Conservation (phyloP, 495 filamentous ascomycete species). For the Cercophora scortea region DNA sequence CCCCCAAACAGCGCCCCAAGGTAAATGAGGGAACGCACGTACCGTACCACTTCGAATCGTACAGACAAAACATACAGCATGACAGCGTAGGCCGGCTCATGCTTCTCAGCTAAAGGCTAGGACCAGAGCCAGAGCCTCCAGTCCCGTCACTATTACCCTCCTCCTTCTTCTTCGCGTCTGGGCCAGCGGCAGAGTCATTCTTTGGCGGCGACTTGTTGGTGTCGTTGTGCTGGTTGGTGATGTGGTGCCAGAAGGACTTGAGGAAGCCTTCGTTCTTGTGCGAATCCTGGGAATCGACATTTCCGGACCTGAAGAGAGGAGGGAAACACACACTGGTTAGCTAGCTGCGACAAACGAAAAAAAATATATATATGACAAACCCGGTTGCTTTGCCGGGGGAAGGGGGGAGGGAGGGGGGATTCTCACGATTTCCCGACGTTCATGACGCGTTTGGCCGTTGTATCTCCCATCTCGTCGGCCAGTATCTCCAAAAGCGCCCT, state of each 20-base stretch:
- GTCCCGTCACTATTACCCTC: constrained; percentile 49
- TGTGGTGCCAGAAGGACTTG: constrained; percentile 79
- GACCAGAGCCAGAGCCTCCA: constrained; percentile 31
- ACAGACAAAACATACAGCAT: too few relatives aligned
- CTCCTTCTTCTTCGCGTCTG: constrained; percentile 19
- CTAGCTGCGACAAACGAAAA: neutral
- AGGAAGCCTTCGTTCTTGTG: constrained; percentile 77
- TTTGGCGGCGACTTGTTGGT: too few relatives aligned
- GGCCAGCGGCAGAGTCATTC: too few relatives aligned
- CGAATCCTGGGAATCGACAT: constrained; percentile 18
- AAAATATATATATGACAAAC: neutral
- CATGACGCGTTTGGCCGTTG: constrained; percentile 88
- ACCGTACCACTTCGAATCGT: too few relatives aligned
- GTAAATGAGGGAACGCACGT: too few relatives aligned
- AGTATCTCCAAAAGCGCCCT: constrained; percentile 88
- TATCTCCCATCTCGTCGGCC: constrained; percentile 88
- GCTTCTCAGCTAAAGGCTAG: too few relatives aligned
- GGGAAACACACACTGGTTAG: neutral
- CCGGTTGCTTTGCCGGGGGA: too few relatives aligned
- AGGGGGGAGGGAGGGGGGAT: too few relatives aligned
- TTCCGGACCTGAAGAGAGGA: neutral
- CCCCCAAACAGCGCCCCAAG: neutral
- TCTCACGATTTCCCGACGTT: constrained; percentile 17
- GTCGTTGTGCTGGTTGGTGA: constrained; percentile 60
- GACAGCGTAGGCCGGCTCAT: too few relatives aligned